Percentiles rank a stretch among this genome's conserved stretches.
phyloP scores from a whole-genome alignment of 176 grass and related monocot species.

The Rhynchospora pubera region DNA sequence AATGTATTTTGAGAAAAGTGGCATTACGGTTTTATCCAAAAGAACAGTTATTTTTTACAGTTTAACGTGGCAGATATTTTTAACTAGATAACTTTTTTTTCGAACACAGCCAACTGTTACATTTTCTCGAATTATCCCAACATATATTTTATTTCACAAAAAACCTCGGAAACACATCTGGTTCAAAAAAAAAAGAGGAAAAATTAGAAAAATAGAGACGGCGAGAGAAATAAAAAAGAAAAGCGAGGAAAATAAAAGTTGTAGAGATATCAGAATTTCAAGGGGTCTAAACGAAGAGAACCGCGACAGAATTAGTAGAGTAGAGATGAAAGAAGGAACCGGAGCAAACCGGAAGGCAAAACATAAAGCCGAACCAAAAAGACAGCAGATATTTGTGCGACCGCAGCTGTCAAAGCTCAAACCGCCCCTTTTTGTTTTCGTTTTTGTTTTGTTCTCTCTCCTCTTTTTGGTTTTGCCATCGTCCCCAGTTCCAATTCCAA shows the following conservation, averaged over 20 bases:
- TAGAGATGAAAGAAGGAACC: too few species aligned
- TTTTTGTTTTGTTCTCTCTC: neutral
- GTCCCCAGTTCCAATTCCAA: neutral
- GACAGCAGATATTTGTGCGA: constrained; percentile 3
- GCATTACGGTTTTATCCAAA: neutral
- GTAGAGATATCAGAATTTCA: neutral
- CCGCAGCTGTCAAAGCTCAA: neutral
- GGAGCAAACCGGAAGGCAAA: neutral
- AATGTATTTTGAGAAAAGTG: neutral
- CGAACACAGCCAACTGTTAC: neutral
- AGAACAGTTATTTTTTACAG: neutral
- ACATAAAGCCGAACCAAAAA: neutral
- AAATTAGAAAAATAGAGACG: too few species aligned
- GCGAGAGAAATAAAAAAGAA: too few species aligned
- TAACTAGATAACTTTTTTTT: neutral
- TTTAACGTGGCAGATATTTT: neutral
- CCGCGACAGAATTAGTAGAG: neutral
- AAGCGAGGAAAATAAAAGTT: too few species aligned
- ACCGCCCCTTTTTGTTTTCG: neutral
- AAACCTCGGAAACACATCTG: too few species aligned
- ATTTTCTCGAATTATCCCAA: neutral
- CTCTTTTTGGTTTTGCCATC: neutral
- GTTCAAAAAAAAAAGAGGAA: too few species aligned
- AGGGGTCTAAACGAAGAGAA: neutral
- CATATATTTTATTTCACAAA: neutral